These are phyloP conservation scores for Dendrothele bispora DNA, from an alignment of 768 basidiomycete genomes.

Conservation along the genomic window DNA sequence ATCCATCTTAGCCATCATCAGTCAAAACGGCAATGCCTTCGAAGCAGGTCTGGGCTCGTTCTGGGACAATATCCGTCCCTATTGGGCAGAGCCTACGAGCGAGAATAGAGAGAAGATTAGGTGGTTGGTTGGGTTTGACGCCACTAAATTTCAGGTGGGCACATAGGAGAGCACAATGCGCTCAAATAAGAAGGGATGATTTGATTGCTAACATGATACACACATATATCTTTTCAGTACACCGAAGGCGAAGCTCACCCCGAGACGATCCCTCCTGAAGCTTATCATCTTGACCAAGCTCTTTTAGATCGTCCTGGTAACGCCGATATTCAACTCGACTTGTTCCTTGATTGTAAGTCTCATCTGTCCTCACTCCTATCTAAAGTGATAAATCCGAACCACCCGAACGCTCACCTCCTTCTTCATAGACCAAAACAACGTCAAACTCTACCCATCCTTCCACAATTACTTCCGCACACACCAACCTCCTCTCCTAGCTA, in stretches of 20 bases:
- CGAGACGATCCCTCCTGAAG: constrained; percentile 33
- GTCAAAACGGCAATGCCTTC: constrained; percentile 52
- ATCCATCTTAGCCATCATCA: constrained; percentile 41
- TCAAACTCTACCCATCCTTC: constrained; percentile 42
- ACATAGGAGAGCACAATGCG: no score
- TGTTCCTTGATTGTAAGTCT: constrained; percentile 32
- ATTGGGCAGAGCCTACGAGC: constrained; percentile 28
- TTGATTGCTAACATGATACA: no score
- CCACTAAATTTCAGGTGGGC: constrained; percentile 31
- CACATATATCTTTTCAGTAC: constrained; percentile 28
- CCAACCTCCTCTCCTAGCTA: constrained; percentile 41
- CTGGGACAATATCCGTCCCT: constrained; percentile 33
- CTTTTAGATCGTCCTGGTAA: constrained; percentile 38
- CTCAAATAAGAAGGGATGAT: no score
- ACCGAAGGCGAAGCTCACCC: constrained; percentile 35
- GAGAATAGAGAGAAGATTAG: constrained; percentile 26
- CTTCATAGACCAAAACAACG: constrained; percentile 39
- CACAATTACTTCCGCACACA: constrained; percentile 40
- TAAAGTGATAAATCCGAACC: not conserved
- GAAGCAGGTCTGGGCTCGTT: constrained; percentile 42
- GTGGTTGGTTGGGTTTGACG: constrained; percentile 23
- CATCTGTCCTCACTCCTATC: not conserved
- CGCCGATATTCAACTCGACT: constrained; percentile 41
- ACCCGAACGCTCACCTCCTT: not conserved
- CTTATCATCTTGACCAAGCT: constrained; percentile 43